phyloP scores from a whole-genome alignment of 768 basidiomycete species.

The Hydnomerulius pinastri region DNA sequence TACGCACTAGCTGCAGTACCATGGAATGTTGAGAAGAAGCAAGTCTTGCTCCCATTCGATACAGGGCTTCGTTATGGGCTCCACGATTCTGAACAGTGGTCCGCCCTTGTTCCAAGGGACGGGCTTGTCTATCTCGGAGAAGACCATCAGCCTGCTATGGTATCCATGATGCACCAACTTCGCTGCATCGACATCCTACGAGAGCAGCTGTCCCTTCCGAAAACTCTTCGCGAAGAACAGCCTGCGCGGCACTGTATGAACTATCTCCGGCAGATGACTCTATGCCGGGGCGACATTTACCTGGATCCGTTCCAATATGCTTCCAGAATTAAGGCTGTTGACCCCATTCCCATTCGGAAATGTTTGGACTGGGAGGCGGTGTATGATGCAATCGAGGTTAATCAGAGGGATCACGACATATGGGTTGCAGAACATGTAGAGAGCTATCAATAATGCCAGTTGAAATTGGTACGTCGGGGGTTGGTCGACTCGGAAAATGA shows the following conservation, averaged over 20 bases:
- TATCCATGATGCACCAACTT: slow-evolving; percentile 37
- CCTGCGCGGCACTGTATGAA: slow-evolving; percentile 31
- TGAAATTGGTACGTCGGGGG: too few species aligned
- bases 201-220: slow-evolving; percentile 9
- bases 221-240: background rate
- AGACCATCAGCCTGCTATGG: slow-evolving; percentile 22
- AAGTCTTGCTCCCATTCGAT: background rate
- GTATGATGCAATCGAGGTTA: background rate
- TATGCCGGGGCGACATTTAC: slow-evolving; percentile 29
- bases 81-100: slow-evolving; percentile 16
- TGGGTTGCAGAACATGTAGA: background rate
- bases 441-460: too few species aligned
- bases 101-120: slow-evolving; percentile 22
- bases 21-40: background rate
- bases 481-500: too few species aligned
- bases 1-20: background rate
- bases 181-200: slow-evolving; percentile 35
- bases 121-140: slow-evolving; percentile 29
- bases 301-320: slow-evolving; percentile 17
- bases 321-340: background rate
- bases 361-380: background rate
- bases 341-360: background rate
- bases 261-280: slow-evolving; percentile 32
- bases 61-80: background rate
- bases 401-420: background rate